Base-by-base conservation (phyloP, 2,329 filamentous ascomycete genomes). In the Atkinsonella texensis region DNA sequence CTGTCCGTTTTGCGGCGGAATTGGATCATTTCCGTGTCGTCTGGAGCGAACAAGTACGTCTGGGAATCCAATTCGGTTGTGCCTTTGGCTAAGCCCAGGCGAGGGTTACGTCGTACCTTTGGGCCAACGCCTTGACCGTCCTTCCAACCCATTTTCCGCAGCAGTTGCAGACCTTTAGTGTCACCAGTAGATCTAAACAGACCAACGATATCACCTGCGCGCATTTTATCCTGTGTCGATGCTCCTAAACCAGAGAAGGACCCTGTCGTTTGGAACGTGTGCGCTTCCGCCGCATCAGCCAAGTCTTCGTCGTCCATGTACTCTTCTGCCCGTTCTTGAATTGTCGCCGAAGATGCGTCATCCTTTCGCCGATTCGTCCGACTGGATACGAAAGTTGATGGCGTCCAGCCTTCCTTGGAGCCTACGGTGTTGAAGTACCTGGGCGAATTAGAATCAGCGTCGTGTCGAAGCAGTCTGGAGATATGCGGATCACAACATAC, bases 221-320 rank as follows among this genome's bases (percentile, higher is more conserved):
- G 73, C 13, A 62, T 63, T 2, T 70, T 60, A 60, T 84, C 78
- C 35, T 80, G 71, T 33, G 75, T 74, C 1, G 82, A 83, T 32
- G 79, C 76, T 2, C 89, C 90, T 32, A 96, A 73, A 0, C 85
- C 87, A 0, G 86, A 79, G 65, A 93, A 96, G 0, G 77, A 78
- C 50, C 82, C 75, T 0, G 81, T 75, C 0, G 87, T 94, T 60
- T 91, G 79, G 35, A 96, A 70, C 54, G 79, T 79, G 60, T 83
- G 80, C 2, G 85, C 76, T 67, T 95, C 89, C 53, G 86, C 88
- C 0, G 84, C 86, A 64, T 95, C 89, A 7, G 85, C 87, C 35
- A 95, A 73, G 67, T 98, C 93, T 65, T 98, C 93, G 42, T 95
- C 91, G 61, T 98, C 93, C 93, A 98, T 98, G 60, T 90, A 97